phyloP scores from a whole-genome alignment of 73 alveolate genomes.

The Blepharisma japonicum region DNA sequence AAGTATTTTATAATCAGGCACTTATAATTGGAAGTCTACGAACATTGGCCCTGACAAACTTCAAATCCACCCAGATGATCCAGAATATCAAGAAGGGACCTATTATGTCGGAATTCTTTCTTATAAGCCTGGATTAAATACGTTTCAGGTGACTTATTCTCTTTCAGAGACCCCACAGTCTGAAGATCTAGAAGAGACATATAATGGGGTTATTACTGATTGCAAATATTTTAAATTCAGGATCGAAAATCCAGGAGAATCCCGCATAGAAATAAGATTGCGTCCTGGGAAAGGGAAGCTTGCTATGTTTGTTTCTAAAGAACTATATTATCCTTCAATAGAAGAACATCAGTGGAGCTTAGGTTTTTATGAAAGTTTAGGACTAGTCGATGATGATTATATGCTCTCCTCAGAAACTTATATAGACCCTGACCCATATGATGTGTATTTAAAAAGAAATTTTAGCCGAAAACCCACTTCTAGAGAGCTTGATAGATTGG shows the following conservation, averaged over 20 bases:
- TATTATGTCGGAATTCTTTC: constrained; percentile 41
- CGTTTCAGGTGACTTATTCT: constrained; percentile 29
- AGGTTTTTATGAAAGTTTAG: neutral
- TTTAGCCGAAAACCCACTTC: neutral
- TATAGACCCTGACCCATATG: constrained; percentile 10
- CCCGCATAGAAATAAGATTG: neutral
- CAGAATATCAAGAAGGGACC: constrained; percentile 34
- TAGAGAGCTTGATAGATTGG: neutral
- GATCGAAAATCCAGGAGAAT: constrained; percentile 11
- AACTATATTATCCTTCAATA: neutral
- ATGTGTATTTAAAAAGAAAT: neutral
- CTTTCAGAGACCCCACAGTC: constrained; percentile 33
- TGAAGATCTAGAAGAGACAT: neutral
- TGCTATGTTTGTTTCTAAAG: neutral
- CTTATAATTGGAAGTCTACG: constrained; percentile 50
- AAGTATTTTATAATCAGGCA: neutral
- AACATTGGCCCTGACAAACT: constrained; percentile 54
- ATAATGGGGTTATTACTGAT: neutral
- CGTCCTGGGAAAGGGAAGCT: neutral
- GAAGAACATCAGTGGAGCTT: neutral
- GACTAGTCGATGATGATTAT: neutral
- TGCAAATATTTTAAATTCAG: constrained; percentile 7
- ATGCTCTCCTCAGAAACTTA: neutral
- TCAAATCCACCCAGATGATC: constrained; percentile 47
- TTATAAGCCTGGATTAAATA: constrained; percentile 46